Conservation (phyloP, 1,284 basidiomycete genomes). For the Agaricales sp. region DNA sequence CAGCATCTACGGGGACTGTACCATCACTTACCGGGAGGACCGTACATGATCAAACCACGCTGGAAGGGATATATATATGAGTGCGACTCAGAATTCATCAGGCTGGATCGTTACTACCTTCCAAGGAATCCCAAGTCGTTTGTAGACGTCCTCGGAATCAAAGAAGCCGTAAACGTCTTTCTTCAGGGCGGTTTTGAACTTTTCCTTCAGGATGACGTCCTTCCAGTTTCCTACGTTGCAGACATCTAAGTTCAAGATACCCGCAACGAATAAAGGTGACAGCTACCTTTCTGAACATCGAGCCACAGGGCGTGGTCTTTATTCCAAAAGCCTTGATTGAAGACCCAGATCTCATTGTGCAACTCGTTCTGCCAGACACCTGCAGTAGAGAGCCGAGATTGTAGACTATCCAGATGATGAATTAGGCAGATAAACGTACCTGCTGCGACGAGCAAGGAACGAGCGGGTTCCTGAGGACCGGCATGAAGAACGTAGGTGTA, state of each 20-base stretch:
- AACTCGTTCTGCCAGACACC: conserved; percentile 41
- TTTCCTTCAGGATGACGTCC: conserved; percentile 64
- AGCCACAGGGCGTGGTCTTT: conserved; percentile 56
- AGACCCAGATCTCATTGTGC: conserved; percentile 69
- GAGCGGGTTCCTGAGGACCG: conserved; percentile 40
- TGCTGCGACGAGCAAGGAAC: conserved; percentile 32
- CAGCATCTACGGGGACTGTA: background rate
- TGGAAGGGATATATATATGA: conserved; percentile 16
- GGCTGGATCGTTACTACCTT: conserved; percentile 37
- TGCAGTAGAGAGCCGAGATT: too few relatives aligned
- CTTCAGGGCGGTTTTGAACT: conserved; percentile 55
- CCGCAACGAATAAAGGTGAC: background rate
- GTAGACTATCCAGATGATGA: background rate
- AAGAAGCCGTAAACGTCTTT: conserved; percentile 76
- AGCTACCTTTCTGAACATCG: conserved; percentile 50
- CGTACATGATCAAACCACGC: conserved; percentile 66
- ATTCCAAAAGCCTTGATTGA: conserved; percentile 56
- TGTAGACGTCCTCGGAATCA: conserved; percentile 58
- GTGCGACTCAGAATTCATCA: background rate
- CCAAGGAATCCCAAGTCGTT: conserved; percentile 69
- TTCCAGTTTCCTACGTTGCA: conserved; percentile 40
- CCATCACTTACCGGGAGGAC: conserved; percentile 46
- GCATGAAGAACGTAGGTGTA: conserved; percentile 50
- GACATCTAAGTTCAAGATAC: background rate
- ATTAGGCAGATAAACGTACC: background rate